Percentiles rank a stretch among this genome's conserved stretches.
These are phyloP conservation scores for Monilinia polystroma DNA, from an alignment of 2,329 filamentous ascomycete species.

Conservation along the genomic window DNA sequence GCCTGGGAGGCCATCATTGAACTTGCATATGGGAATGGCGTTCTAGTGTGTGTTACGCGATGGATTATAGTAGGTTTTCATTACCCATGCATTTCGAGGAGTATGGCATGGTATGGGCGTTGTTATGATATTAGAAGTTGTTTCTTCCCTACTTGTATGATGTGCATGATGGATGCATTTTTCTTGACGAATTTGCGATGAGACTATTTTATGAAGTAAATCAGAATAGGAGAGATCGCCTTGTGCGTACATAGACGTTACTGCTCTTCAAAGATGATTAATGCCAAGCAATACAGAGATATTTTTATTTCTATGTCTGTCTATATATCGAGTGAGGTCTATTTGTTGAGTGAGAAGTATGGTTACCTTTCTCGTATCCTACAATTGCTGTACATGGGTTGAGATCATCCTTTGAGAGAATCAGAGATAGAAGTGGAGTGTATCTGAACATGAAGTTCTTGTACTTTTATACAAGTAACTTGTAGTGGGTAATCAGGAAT, in stretches of 20 bases:
- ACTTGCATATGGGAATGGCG: neutral
- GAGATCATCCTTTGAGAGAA: slow-evolving; percentile 1
- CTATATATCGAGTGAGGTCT: slow-evolving; percentile 14
- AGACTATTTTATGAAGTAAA: neutral
- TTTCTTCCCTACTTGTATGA: neutral
- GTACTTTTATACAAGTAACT: slow-evolving; percentile 13
- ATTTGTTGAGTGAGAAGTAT: slow-evolving; percentile 10
- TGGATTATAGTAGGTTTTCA: neutral
- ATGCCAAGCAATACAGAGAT: neutral
- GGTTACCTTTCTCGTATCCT: slow-evolving; percentile 15
- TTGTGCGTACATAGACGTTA: neutral
- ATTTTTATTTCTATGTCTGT: slow-evolving; percentile 14
- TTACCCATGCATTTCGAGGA: neutral
- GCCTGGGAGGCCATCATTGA: neutral
- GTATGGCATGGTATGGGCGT: neutral
- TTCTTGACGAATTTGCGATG: neutral
- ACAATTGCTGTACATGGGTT: slow-evolving; percentile 15
- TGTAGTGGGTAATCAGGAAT: neutral
- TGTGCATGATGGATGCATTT: slow-evolving; percentile 3
- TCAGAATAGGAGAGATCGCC: neutral
- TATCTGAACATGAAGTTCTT: slow-evolving; percentile 15
- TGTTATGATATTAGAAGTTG: slow-evolving; percentile 1
- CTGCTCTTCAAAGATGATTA: neutral
- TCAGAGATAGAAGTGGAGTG: slow-evolving; percentile 2
- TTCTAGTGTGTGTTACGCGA: slow-evolving; percentile 4